Conservation (phyloP, 768 basidiomycete genomes). For the Amanita inopinata region DNA sequence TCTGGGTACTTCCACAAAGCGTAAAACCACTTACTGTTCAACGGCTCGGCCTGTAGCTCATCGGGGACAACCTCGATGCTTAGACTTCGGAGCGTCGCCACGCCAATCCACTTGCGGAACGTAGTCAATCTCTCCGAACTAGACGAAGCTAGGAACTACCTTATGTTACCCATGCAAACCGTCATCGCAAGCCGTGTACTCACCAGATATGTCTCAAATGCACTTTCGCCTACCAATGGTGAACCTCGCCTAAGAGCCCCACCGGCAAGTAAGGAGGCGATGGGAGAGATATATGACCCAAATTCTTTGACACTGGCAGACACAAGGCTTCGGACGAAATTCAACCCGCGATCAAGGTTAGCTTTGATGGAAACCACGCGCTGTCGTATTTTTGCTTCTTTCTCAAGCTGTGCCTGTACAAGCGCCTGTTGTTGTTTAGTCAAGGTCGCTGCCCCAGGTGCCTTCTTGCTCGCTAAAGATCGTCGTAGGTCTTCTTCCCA, state of each 20-base stretch:
- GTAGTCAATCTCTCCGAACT: constrained; percentile 68
- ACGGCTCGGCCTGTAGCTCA: constrained; percentile 60
- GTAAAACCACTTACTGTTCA: constrained; percentile 38
- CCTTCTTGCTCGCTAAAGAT: constrained; percentile 75
- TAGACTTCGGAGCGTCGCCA: constrained; percentile 74
- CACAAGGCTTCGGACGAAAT: constrained; percentile 58
- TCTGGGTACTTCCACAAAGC: neutral
- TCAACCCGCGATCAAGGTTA: constrained; percentile 55
- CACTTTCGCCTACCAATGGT: constrained; percentile 48
- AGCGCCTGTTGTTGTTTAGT: constrained; percentile 81
- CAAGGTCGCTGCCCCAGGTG: constrained; percentile 36
- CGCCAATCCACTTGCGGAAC: constrained; percentile 63
- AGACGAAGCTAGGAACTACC: constrained; percentile 59
- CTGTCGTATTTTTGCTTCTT: constrained; percentile 62
- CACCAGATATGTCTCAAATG: constrained; percentile 77
- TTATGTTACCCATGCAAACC: constrained; percentile 4
- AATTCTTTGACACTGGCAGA: constrained; percentile 40
- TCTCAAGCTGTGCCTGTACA: constrained; percentile 75
- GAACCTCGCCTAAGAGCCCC: constrained; percentile 54
- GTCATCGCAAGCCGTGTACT: constrained; percentile 17
- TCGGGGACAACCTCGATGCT: constrained; percentile 60
- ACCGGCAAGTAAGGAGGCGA: constrained; percentile 53
- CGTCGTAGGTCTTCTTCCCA: constrained; percentile 96
- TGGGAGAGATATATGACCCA: constrained; percentile 40
- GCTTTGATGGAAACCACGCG: constrained; percentile 46